phyloP scores from a whole-genome alignment of 768 basidiomycete species.

The Lentinula detonsa region DNA sequence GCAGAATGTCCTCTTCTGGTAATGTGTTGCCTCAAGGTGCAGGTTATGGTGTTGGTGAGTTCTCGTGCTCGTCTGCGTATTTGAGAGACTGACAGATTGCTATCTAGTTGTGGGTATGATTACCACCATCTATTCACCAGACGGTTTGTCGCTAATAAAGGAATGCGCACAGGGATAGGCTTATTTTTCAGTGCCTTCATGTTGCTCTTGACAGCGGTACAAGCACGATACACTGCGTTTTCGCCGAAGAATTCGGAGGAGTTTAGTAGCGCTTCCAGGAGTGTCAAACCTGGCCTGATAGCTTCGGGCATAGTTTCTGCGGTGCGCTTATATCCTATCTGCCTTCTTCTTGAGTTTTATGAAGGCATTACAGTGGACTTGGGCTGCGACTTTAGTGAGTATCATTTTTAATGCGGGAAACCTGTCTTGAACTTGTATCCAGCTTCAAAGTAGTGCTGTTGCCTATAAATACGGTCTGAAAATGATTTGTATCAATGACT shows the following conservation, averaged over 20 bases:
- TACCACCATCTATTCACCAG: neutral
- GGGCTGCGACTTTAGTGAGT: constrained; percentile 63
- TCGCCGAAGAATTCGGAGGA: constrained; percentile 79
- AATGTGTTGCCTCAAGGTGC: constrained; percentile 69
- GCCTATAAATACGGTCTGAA: constrained; percentile 70
- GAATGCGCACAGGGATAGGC: constrained; percentile 60
- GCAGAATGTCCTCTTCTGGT: neutral
- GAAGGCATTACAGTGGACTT: constrained; percentile 8
- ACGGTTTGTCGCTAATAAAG: neutral
- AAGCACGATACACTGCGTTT: constrained; percentile 78
- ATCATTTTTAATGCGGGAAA: neutral
- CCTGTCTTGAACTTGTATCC: constrained; percentile 7
- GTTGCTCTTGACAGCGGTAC: constrained; percentile 71
- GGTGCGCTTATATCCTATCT: constrained; percentile 9
- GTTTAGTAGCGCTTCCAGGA: constrained; percentile 75
- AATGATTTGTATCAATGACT: neutral
- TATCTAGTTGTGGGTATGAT: constrained; percentile 13
- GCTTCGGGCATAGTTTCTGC: constrained; percentile 90
- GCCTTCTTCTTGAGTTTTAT: neutral
- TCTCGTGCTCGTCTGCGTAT: neutral
- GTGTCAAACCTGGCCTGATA: constrained; percentile 87
- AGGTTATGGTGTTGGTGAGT: constrained; percentile 77
- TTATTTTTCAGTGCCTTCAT: constrained; percentile 84
- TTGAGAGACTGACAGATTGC: neutral
- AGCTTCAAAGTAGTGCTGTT: constrained; percentile 78